Percentiles rank a stretch among this genome's conserved stretches.
Evolutionary conservation across 257 asterid species (phyloP).

Genomic region (Solanum tacnaense): DNA sequence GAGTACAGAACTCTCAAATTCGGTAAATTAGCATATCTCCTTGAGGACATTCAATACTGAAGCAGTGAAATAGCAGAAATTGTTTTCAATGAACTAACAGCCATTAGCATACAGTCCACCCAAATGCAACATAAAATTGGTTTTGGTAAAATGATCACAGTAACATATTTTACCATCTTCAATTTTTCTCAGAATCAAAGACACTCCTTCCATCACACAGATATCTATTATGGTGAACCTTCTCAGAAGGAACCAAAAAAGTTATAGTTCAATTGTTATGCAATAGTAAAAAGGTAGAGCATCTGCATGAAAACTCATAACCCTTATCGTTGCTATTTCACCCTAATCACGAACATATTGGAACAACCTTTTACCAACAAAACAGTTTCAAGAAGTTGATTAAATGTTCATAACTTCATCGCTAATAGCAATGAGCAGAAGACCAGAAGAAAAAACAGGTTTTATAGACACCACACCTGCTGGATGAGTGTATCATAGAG

Average conservation of each 20-base stretch:
- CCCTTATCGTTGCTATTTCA: not conserved
- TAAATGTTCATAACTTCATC: not conserved
- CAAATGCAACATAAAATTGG: not conserved
- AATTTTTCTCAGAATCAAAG: not conserved
- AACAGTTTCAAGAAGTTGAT: not conserved
- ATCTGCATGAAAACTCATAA: not conserved
- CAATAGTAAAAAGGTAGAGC: not conserved
- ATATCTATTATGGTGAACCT: not conserved
- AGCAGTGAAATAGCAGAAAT: not conserved
- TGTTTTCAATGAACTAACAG: not conserved
- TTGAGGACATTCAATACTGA: not conserved
- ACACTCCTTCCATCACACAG: not conserved
- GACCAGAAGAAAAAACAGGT: not conserved
- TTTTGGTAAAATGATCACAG: not conserved
- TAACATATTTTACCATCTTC: not conserved
- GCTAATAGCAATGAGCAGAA: not conserved
- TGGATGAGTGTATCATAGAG: conserved; percentile 94
- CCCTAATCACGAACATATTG: not conserved
- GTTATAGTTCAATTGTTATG: not conserved
- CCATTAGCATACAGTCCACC: not conserved
- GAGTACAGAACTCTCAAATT: not conserved
- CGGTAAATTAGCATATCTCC: not conserved
- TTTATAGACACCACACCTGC: conserved; percentile 48
- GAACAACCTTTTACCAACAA: not conserved
- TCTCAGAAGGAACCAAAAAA: not conserved